phyloP scores from a whole-genome alignment of 2,329 filamentous ascomycete genomes.

The Acarospora socialis region DNA sequence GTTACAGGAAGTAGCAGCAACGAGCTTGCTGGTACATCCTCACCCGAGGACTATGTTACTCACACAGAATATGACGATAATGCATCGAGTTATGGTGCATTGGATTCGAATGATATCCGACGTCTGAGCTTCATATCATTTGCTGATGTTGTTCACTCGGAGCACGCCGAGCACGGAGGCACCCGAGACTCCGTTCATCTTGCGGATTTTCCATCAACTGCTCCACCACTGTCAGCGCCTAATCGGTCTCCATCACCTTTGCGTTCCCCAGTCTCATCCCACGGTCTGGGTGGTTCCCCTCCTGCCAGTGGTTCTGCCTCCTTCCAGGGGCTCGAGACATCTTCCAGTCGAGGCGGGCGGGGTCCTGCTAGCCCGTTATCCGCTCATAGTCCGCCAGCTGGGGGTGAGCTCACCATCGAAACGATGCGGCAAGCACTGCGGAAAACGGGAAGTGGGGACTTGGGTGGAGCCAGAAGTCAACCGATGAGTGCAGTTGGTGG shows the following conservation, averaged over 20 bases:
- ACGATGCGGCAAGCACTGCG: conserved; percentile 84
- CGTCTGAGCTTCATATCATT: conserved; percentile 92
- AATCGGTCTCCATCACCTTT: conserved; percentile 69
- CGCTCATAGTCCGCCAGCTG: conserved; percentile 39
- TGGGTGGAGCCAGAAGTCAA: conserved; percentile 33
- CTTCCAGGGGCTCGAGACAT: conserved; percentile 59
- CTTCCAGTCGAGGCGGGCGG: conserved; percentile 41
- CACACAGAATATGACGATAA: conserved; percentile 45
- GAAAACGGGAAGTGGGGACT: conserved; percentile 71
- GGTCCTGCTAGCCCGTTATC: conserved; percentile 50
- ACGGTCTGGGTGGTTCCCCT: conserved; percentile 53
- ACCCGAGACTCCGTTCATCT: conserved; percentile 53
- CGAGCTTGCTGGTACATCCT: conserved; percentile 22
- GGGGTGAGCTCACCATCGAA: conserved; percentile 70
- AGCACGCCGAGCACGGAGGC: conserved; percentile 34
- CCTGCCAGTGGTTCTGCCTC: conserved; percentile 64
- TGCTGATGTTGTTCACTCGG: conserved; percentile 78
- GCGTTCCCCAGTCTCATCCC: conserved; percentile 62
- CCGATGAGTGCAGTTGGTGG: conserved; percentile 21
- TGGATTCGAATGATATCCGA: conserved; percentile 65
- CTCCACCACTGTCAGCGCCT: conserved; percentile 12
- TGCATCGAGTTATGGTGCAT: conserved; percentile 60
- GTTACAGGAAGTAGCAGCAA: conserved; percentile 39
- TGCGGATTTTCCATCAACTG: conserved; percentile 41
- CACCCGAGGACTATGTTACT: conserved; percentile 41